A percentile compares a stretch with the other conserved stretches of the same genome.
phyloP scores from a whole-genome alignment of 2,329 filamentous ascomycete genomes.

The Fusarium fujikuroi region DNA sequence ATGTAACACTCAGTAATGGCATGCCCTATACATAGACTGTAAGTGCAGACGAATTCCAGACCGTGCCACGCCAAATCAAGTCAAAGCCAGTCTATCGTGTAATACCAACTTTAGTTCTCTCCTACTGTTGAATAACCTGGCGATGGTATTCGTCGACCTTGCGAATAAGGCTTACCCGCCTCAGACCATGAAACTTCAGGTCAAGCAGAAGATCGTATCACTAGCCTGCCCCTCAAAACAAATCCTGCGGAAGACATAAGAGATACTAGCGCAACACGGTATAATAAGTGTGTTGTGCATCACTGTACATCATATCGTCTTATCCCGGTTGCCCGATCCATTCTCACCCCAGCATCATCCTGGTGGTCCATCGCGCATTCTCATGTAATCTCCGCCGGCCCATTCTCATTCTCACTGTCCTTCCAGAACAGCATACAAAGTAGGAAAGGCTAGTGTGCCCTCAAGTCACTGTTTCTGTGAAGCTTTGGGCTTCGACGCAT shows the following conservation, averaged over 20 bases:
- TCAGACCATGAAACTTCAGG: neutral
- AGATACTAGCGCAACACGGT: neutral
- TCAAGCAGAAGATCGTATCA: neutral
- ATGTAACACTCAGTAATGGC: conserved; percentile 10
- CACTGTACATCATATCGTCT: conserved; percentile 18
- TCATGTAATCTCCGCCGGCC: conserved; percentile 38
- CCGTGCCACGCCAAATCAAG: neutral
- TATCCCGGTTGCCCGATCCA: conserved; percentile 20
- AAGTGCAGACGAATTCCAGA: neutral
- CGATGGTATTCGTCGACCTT: conserved; percentile 10
- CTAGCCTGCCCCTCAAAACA: neutral
- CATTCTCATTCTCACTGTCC: conserved; percentile 30
- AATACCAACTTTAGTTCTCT: neutral
- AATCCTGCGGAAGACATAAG: neutral
- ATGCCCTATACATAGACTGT: neutral
- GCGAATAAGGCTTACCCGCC: neutral
- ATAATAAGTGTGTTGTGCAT: neutral
- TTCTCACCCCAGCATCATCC: conserved; percentile 29
- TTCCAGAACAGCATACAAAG: conserved; percentile 37
- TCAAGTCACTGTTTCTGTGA: conserved; percentile 1
- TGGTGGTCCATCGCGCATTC: conserved; percentile 32
- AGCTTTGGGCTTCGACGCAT: neutral
- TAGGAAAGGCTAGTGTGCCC: conserved; percentile 11
- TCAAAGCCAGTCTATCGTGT: neutral
- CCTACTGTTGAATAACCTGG: conserved; percentile 21